These are phyloP conservation scores for Mortierella sp. DNA, from an alignment of 371 early-diverging fungal genomes.

Conservation along the genomic window DNA sequence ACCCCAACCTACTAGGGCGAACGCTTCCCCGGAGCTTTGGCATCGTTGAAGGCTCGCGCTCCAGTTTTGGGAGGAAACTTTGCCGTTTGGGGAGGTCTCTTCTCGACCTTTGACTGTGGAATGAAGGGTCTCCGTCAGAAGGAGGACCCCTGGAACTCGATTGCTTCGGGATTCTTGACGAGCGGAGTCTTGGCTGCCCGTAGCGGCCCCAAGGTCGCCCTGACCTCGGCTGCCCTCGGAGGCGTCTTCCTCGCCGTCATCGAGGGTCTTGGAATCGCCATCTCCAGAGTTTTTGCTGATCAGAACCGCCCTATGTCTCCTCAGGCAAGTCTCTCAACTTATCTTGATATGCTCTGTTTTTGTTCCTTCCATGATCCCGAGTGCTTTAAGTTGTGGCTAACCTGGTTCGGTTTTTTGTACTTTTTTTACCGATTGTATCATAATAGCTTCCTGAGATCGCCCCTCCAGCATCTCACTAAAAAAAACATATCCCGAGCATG, in stretches of 20 bases:
- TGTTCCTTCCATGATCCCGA: not conserved
- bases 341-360: not conserved
- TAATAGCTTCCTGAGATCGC: constrained; percentile 54
- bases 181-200: constrained; percentile 96
- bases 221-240: constrained; percentile 91
- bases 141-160: constrained; percentile 98
- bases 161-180: constrained; percentile 92
- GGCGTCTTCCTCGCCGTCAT: constrained; percentile 94
- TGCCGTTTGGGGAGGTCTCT: constrained; percentile 98
- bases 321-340: constrained; percentile 57
- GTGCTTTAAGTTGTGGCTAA: not conserved
- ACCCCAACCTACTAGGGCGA: constrained; percentile 75
- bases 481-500: constrained; percentile 1
- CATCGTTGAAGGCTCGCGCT: constrained; percentile 93
- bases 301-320: constrained; percentile 73
- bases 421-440: not conserved
- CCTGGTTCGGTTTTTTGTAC: not conserved
- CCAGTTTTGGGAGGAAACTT: constrained; percentile 97
- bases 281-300: constrained; percentile 72
- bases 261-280: constrained; percentile 93
- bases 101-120: constrained; percentile 96
- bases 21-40: constrained; percentile 87
- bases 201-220: constrained; percentile 87
- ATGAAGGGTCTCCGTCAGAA: constrained; percentile 92
- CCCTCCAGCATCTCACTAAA: constrained; percentile 58